phyloP scores from a whole-genome alignment of 352 stramenopile species.

The Phytophthora kernoviae region DNA sequence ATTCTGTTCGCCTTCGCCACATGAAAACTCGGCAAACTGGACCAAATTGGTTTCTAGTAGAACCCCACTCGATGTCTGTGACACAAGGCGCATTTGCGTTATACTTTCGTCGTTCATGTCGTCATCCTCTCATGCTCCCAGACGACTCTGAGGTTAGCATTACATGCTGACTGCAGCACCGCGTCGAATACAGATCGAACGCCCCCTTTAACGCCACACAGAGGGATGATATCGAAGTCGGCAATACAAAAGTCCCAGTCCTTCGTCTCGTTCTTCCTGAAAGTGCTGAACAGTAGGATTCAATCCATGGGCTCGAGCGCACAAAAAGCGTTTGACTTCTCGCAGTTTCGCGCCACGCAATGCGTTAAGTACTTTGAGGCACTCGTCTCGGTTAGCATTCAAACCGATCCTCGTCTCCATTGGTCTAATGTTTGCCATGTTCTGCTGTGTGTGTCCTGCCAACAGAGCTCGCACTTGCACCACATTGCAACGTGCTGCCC shows the following conservation, averaged over 20 bases:
- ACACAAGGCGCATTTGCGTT: constrained; percentile 27
- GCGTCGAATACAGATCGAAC: constrained; percentile 31
- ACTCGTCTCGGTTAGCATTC: constrained; percentile 15
- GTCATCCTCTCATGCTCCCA: constrained; percentile 36
- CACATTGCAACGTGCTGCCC: constrained; percentile 21
- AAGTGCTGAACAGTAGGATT: constrained; percentile 30
- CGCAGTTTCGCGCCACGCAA: constrained; percentile 45
- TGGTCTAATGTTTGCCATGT: constrained; percentile 16
- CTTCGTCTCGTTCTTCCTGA: constrained; percentile 36
- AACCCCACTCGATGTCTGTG: constrained; percentile 11
- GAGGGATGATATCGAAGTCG: constrained; percentile 42
- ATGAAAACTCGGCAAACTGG: constrained; percentile 23
- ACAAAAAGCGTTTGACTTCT: constrained; percentile 40
- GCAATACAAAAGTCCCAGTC: constrained; percentile 45
- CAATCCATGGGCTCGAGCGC: constrained; percentile 42
- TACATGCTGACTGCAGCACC: constrained; percentile 24
- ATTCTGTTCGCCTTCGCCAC: neutral
- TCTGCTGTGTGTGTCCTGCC: constrained; percentile 3
- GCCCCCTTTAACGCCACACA: constrained; percentile 13
- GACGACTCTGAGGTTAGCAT: constrained; percentile 33
- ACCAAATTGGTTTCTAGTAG: constrained; percentile 33
- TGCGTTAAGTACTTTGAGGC: constrained; percentile 22
- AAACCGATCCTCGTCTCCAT: constrained; percentile 48
- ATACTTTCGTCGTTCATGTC: constrained; percentile 24
- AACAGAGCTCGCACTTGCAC: constrained; percentile 6